Conservation (phyloP, 2,329 filamentous ascomycete genomes). For the Boeremia exigua region DNA sequence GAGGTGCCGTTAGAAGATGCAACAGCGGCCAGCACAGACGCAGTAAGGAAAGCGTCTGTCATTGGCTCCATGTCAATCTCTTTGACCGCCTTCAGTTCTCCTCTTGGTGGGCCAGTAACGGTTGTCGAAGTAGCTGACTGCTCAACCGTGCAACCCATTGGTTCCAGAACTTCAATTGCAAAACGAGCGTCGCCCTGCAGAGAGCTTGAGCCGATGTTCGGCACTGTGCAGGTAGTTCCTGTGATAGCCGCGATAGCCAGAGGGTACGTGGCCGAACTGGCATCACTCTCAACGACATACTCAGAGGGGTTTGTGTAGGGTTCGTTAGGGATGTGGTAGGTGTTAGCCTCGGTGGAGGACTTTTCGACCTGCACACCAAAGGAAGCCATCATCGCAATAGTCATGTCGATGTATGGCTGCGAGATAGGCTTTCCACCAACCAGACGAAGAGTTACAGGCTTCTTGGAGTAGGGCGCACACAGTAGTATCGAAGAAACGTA, state of each 20-base stretch:
- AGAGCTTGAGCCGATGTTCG: conserved; percentile 91
- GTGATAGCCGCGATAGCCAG: conserved; percentile 93
- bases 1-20: conserved; percentile 70
- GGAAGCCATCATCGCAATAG: conserved; percentile 92
- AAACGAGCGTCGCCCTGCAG: conserved; percentile 95
- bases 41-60: conserved; percentile 97
- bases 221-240: conserved; percentile 92
- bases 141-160: conserved; percentile 91
- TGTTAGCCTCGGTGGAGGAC: conserved; percentile 80
- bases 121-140: conserved; percentile 88
- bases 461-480: conserved; percentile 95
- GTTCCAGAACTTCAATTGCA: conserved; percentile 83
- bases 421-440: conserved; percentile 98
- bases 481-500: conserved; percentile 97
- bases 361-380: conserved; percentile 84
- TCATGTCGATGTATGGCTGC: conserved; percentile 98
- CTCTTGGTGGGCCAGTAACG: conserved; percentile 82
- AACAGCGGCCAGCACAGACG: conserved; percentile 89
- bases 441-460: conserved; percentile 85
- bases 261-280: conserved; percentile 96
- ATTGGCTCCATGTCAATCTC: conserved; percentile 98
- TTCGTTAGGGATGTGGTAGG: conserved; percentile 90
- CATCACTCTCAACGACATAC: conserved; percentile 95
- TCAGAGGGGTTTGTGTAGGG: conserved; percentile 81
- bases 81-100: conserved; percentile 74